These are phyloP conservation scores for Phytophthora multivora DNA, from an alignment of 352 stramenopile species.

Conservation along the genomic window DNA sequence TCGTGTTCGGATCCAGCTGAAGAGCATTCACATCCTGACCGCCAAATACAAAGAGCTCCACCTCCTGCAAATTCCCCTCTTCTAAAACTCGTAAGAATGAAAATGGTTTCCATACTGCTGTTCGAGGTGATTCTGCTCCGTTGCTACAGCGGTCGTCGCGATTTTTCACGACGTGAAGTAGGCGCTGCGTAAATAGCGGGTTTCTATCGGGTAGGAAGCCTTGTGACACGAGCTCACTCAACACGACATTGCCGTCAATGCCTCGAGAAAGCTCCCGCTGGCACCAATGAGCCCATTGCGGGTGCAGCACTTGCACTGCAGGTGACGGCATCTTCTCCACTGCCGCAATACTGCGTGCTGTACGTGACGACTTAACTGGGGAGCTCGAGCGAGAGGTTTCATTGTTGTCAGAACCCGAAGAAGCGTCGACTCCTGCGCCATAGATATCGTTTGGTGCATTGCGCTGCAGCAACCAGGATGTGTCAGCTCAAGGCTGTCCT, in stretches of 20 bases:
- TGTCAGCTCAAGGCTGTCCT: conserved; percentile 1
- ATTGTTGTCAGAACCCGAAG: conserved; percentile 1
- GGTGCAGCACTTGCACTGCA: conserved; percentile 42
- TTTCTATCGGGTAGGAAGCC: conserved; percentile 62
- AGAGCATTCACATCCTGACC: conserved; percentile 64
- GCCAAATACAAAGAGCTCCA: conserved; percentile 69
- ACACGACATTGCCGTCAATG: conserved; percentile 61
- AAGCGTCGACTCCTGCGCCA: conserved; percentile 19
- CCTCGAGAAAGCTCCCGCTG: conserved; percentile 63
- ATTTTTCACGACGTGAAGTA: conserved; percentile 38
- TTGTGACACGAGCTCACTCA: conserved; percentile 53
- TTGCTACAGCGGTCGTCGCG: conserved; percentile 40
- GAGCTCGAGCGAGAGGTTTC: conserved; percentile 3
- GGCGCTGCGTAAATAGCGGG: conserved; percentile 55
- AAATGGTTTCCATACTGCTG: conserved; percentile 33
- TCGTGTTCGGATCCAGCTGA: conserved; percentile 40
- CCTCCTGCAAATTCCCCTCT: conserved; percentile 42
- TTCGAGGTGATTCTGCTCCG: conserved; percentile 23
- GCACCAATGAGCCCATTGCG: conserved; percentile 70
- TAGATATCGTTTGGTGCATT: conserved; percentile 50
- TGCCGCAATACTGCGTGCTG: conserved; percentile 24
- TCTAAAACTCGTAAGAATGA: conserved; percentile 57
- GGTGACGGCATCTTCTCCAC: conserved; percentile 27
- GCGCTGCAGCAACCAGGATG: conserved; percentile 35
- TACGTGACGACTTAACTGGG: conserved; percentile 25